These are phyloP conservation scores for Kwoniella dendrophila DNA, from an alignment of 768 basidiomycete genomes.

Conservation along the genomic window DNA sequence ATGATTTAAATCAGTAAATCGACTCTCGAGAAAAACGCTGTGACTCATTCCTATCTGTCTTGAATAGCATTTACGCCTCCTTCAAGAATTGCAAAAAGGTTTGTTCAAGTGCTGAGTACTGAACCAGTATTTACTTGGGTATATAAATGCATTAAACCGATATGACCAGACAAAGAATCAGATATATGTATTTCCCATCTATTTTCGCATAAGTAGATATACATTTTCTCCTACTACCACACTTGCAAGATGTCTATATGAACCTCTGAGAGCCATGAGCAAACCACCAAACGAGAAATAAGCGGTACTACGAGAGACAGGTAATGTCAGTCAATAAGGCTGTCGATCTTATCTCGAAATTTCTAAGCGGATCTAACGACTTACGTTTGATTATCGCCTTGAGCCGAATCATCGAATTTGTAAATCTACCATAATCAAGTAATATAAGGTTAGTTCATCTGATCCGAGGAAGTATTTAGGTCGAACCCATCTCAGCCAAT, in stretches of 20 bases:
- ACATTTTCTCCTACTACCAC: conserved; percentile 92
- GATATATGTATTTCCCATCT: no score
- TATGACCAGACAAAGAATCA: no score
- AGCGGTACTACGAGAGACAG: conserved; percentile 68
- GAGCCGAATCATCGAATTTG: conserved; percentile 83
- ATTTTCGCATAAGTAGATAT: conserved; percentile 75
- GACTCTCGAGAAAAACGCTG: no score
- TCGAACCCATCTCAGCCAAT: background rate
- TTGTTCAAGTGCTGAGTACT: no score
- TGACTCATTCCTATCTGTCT: no score
- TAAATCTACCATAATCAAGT: conserved; percentile 70
- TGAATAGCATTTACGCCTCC: no score
- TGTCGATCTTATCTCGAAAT: no score
- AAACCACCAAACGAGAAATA: conserved; percentile 97
- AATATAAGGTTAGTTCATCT: background rate
- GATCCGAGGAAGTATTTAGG: background rate
- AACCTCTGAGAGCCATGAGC: conserved; percentile 89
- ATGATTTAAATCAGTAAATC: no score
- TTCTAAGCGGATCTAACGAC: conserved; percentile 57
- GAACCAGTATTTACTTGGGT: no score
- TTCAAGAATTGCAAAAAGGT: no score
- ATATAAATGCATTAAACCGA: no score
- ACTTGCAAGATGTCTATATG: conserved; percentile 84
- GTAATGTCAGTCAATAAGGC: no score
- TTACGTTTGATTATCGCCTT: conserved; percentile 76